Conservation (phyloP, 2,329 filamentous ascomycete species). For the Talaromyces sp. region DNA sequence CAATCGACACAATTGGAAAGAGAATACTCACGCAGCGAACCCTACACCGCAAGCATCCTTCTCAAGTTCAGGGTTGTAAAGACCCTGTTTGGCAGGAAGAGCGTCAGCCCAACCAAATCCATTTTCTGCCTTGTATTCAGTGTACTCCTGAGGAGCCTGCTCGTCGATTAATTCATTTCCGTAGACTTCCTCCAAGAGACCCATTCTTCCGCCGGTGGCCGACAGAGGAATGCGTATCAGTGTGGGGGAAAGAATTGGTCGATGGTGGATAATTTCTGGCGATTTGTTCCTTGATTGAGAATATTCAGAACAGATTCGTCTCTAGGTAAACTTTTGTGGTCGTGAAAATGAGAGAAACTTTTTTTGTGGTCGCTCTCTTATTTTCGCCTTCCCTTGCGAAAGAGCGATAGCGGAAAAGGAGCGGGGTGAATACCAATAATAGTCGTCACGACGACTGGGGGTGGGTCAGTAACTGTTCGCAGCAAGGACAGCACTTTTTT, state of each 20-base stretch:
- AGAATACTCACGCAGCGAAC: slow-evolving; percentile 78
- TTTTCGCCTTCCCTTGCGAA: background rate
- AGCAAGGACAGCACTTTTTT: slow-evolving; percentile 2
- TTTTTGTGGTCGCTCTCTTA: background rate
- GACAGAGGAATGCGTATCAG: slow-evolving; percentile 36
- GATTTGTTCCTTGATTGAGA: background rate
- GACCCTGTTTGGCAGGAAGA: slow-evolving; percentile 94
- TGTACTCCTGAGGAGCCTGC: slow-evolving; percentile 44
- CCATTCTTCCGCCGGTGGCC: slow-evolving; percentile 48
- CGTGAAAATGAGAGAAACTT: background rate
- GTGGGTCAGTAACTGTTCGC: slow-evolving; percentile 18
- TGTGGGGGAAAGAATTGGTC: background rate
- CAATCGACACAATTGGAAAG: background rate
- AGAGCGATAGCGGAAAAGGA: slow-evolving; percentile 16
- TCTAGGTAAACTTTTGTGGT: background rate
- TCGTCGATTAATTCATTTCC: slow-evolving; percentile 46
- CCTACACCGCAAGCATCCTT: slow-evolving; percentile 99
- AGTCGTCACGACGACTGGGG: slow-evolving; percentile 20
- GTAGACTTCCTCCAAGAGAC: slow-evolving; percentile 49
- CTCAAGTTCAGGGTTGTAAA: slow-evolving; percentile 93
- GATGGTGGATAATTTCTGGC: background rate
- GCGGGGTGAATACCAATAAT: slow-evolving; percentile 16
- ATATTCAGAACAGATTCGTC: background rate
- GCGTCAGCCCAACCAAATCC: slow-evolving; percentile 93
- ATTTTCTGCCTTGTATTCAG: slow-evolving; percentile 53